These are phyloP conservation scores for Podaxis sp. DNA, from an alignment of 768 basidiomycete genomes.

Conservation along the genomic window DNA sequence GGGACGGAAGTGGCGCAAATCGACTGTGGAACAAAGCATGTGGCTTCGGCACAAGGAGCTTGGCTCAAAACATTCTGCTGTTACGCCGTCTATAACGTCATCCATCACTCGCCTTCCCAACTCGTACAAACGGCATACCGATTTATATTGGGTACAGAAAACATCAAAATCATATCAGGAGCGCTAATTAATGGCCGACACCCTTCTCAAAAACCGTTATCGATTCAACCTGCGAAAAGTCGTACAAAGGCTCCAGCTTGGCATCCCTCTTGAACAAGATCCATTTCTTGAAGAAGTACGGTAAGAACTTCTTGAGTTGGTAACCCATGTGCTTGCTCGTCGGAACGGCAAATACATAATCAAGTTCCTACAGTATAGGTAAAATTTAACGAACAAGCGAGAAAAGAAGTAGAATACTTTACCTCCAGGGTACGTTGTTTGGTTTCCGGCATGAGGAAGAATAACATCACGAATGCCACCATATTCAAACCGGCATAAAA, in stretches of 20 bases:
- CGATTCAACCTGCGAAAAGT: slow-evolving; percentile 43
- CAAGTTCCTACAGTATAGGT: slow-evolving; percentile 24
- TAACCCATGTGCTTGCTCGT: slow-evolving; percentile 37
- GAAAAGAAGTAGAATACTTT: not conserved
- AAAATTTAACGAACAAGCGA: not conserved
- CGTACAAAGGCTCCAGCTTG: slow-evolving; percentile 37
- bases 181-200: slow-evolving; percentile 22
- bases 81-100: slow-evolving; percentile 2
- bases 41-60: not conserved
- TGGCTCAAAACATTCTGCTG: not conserved
- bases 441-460: slow-evolving; percentile 46
- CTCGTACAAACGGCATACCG: not conserved
- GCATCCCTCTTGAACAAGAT: slow-evolving; percentile 31
- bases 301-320: slow-evolving; percentile 32
- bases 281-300: slow-evolving; percentile 42
- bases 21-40: not conserved
- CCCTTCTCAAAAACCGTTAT: slow-evolving; percentile 41
- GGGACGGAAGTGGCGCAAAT: slow-evolving; percentile 6
- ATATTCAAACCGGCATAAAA: slow-evolving; percentile 49
- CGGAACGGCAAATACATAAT: slow-evolving; percentile 44
- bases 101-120: not conserved
- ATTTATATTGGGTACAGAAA: not conserved
- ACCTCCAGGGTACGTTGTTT: slow-evolving; percentile 44
- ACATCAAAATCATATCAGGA: not conserved
- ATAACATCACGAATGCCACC: slow-evolving; percentile 47